phyloP scores from a whole-genome alignment of 1,284 basidiomycete genomes.

The Omphalotus olearius region DNA sequence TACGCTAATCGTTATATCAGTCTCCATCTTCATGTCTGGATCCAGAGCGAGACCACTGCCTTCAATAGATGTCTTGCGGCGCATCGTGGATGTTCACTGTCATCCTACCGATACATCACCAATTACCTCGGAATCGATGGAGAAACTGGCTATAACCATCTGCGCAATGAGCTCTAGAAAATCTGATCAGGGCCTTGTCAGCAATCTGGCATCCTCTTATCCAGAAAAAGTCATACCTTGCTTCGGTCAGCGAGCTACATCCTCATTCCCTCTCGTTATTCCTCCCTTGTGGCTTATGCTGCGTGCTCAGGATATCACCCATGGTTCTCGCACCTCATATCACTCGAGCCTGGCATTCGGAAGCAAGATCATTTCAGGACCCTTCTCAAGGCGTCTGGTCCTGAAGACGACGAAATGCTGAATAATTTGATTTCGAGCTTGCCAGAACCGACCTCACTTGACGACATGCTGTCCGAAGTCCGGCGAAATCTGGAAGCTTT shows the following conservation, averaged over 20 bases:
- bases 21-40: neutral
- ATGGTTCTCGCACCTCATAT: constrained; percentile 76
- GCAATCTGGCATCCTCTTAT: constrained; percentile 49
- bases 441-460: constrained; percentile 59
- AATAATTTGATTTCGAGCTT: constrained; percentile 48
- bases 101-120: constrained; percentile 68
- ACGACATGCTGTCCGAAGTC: constrained; percentile 47
- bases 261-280: no score
- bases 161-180: constrained; percentile 71
- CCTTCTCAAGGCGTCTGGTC: constrained; percentile 42
- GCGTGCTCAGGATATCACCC: constrained; percentile 69
- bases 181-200: constrained; percentile 62
- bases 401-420: constrained; percentile 38
- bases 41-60: constrained; percentile 17
- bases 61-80: constrained; percentile 44
- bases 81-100: constrained; percentile 75
- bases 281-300: constrained; percentile 11
- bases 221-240: constrained; percentile 69
- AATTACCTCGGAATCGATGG: constrained; percentile 41
- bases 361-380: constrained; percentile 66
- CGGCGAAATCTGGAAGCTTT: constrained; percentile 51
- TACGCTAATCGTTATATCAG: neutral
- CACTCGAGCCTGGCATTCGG: constrained; percentile 33
- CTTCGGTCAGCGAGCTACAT: constrained; percentile 52
- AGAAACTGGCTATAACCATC: constrained; percentile 52